phyloP scores from a whole-genome alignment of 2,329 filamentous ascomycete genomes.

The Akanthomyces lecanii region DNA sequence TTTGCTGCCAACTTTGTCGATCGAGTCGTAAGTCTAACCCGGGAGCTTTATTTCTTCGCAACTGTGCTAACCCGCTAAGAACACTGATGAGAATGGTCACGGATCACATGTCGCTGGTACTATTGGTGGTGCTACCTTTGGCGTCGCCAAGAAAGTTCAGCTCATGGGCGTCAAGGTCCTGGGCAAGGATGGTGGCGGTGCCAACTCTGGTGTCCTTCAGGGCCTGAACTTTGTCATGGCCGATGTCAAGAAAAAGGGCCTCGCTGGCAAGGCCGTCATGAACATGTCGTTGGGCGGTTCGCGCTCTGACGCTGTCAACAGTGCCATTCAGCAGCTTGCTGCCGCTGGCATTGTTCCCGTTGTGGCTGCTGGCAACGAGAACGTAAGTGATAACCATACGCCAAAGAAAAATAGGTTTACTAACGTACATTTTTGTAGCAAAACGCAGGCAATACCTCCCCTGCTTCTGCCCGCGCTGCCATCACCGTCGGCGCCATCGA shows the following conservation, averaged over 20 bases:
- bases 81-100: constrained; percentile 52
- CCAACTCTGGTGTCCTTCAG: constrained; percentile 44
- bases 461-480: constrained; percentile 51
- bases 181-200: constrained; percentile 34
- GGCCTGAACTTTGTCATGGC: constrained; percentile 54
- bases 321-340: constrained; percentile 47
- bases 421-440: constrained; percentile 25
- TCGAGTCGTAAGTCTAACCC: constrained; percentile 30
- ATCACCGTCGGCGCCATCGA: constrained; percentile 59
- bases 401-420: background rate
- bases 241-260: constrained; percentile 39
- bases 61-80: constrained; percentile 17
- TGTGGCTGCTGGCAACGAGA: constrained; percentile 59
- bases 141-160: constrained; percentile 51
- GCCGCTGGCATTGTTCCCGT: constrained; percentile 51
- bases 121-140: constrained; percentile 51
- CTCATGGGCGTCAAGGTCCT: constrained; percentile 51
- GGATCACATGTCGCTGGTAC: constrained; percentile 55
- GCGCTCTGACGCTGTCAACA: constrained; percentile 48
- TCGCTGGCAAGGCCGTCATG: constrained; percentile 53
- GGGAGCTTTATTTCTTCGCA: background rate
- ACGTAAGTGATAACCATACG: constrained; percentile 27
- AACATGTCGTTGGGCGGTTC: constrained; percentile 60
- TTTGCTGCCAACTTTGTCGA: constrained; percentile 45
- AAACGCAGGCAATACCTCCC: constrained; percentile 48